Evolutionary conservation across 805 yeast genomes (phyloP), one percentile per base, ranked within the genome.

Genomic region (Kodamaea restingae): DNA sequence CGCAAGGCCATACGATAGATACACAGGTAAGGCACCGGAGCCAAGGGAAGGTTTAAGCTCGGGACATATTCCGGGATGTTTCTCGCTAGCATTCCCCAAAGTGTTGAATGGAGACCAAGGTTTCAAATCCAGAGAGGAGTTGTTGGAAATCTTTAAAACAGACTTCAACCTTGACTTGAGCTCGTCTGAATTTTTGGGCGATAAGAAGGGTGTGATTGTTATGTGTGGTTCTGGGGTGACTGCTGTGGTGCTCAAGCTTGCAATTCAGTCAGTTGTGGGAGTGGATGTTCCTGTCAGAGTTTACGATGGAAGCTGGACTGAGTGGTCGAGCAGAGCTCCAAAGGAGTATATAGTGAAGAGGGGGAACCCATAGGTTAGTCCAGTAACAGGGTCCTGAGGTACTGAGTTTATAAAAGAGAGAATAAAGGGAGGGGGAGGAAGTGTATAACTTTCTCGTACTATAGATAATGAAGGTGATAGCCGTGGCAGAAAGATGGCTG

Each of bases 181-280:
- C 14, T 43, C 50, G 42, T 38, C 61, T 41, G 42, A 50, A 8
- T 47, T 47, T 34, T 50, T 70, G 26, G 58, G 57, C 31, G 63
- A 53, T 14, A 60, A 68, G 12, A 81, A 83, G 52, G 90, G 87
- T 9, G 78, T 85, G 14, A 78, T 93, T 36, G 84, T 84, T 28
- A 79, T 86, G 86, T 93, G 98, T 58, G 98, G 98, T 20, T 83
- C 97, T 0, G 98, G 98, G 33, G 97, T 93, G 35, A 82, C 97
- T 8, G 98, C 97, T 1, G 87, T 91, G 46, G 80, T 93, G 29
- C 72, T 47, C 33, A 83, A 85, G 60, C 67, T 83, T 7, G 98
- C 95, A 41, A 55, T 68, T 32, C 63, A 72, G 36, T 54, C 61
- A 4, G 52, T 71, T 11, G 56, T 62, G 26, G 61, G 65, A 8